Conservation (phyloP, 2,329 filamentous ascomycete species). For the Fonsecaea multimorphosa region DNA sequence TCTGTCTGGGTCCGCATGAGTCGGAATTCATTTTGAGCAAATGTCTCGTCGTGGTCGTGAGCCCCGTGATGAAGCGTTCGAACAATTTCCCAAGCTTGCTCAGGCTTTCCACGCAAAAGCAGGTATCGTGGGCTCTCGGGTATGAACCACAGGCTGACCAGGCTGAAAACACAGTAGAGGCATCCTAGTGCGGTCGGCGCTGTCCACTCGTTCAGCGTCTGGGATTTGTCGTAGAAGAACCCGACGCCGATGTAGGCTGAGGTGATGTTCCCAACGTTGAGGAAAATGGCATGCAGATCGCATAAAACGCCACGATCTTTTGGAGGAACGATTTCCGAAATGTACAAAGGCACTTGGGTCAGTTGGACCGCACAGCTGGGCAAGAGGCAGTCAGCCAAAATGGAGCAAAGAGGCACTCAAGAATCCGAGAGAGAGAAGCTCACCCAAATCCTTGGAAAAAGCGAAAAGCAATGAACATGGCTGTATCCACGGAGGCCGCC, state of each 20-base stretch:
- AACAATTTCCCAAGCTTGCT: conserved; percentile 20
- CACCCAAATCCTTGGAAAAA: conserved; percentile 13
- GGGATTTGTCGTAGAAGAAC: conserved; percentile 15
- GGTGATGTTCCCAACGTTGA: neutral
- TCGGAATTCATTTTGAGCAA: conserved; percentile 19
- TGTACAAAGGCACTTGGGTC: conserved; percentile 10
- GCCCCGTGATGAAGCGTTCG: conserved; percentile 12
- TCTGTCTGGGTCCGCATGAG: conserved; percentile 25
- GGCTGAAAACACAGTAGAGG: neutral
- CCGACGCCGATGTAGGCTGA: conserved; percentile 20
- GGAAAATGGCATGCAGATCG: neutral
- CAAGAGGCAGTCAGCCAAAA: no score
- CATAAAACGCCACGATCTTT: conserved; percentile 7
- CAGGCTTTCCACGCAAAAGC: conserved; percentile 7
- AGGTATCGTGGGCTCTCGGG: conserved; percentile 29
- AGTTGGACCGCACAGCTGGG: no score
- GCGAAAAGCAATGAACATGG: conserved; percentile 20
- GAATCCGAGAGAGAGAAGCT: neutral
- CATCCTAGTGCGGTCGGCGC: conserved; percentile 11
- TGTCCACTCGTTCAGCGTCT: conserved; percentile 30
- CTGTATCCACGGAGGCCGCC: conserved; percentile 9
- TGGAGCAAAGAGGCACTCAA: neutral
- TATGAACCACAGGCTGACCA: conserved; percentile 14
- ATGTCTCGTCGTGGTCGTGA: neutral
- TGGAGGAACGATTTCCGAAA: conserved; percentile 12